Evolutionary conservation across 208 protist species (phyloP).

Genomic region (Wallacemonas rigidus): DNA sequence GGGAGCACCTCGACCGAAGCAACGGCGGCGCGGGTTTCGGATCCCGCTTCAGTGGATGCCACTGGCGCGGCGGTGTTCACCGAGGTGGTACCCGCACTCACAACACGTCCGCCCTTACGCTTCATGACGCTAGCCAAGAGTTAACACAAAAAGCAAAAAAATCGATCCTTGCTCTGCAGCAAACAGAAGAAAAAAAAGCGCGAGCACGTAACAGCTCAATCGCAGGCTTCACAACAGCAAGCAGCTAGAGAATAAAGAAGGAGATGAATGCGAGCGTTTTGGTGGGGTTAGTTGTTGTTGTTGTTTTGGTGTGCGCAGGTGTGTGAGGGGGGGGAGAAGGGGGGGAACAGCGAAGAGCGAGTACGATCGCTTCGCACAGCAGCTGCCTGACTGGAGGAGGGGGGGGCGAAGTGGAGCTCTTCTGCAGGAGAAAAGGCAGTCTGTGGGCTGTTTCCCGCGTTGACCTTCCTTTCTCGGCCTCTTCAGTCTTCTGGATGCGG

Average conservation of each 20-base stretch:
- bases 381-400: no score
- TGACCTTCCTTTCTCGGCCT: no score
- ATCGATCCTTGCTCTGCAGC: neutral
- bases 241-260: no score
- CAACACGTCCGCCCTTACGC: conserved; percentile 41
- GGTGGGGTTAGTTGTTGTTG: conserved; percentile 10
- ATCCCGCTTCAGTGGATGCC: neutral
- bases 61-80: conserved; percentile 3
- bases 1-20: conserved; percentile 31
- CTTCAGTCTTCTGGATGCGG: no score
- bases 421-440: no score
- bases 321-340: neutral
- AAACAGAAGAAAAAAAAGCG: conserved; percentile 10
- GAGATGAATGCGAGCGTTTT: neutral
- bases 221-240: no score
- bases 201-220: neutral
- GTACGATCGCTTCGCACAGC: no score
- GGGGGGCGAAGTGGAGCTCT: no score
- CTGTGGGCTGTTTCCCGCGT: no score
- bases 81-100: conserved; percentile 27
- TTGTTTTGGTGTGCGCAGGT: neutral
- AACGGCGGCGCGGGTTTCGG: neutral
- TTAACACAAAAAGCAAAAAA: neutral
- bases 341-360: neutral
- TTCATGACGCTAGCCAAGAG: conserved; percentile 19